Base-by-base conservation (phyloP, 2,329 filamentous ascomycete genomes). In the Botryotinia narcissicola region DNA sequence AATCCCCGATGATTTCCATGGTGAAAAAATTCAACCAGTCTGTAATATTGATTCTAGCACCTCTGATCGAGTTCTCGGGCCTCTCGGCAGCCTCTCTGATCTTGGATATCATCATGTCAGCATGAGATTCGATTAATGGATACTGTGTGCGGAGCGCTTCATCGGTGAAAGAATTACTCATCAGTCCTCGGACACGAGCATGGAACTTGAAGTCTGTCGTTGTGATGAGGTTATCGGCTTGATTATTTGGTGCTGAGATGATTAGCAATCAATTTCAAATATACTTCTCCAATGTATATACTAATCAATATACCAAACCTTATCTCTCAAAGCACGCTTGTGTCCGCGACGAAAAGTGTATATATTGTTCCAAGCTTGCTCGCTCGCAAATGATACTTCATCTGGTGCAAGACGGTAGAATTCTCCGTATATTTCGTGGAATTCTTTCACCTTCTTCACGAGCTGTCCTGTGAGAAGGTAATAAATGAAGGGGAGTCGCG, bases 1-100 rank as follows among this genome's bases (percentile, higher is more conserved):
- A 79, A 72, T 85, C 83, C 37, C 83, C 83, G 54, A 83, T 80
- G 32, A 83, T 77, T 73, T 83, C 82, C 74, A 84, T 82, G 4
- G 81, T 79, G 7, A 79, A 71, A 74, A 79, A 82, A 67, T 81
- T 81, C 72, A 75, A 80, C 81, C 80, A 82, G 62, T 79, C 74
- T 18, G 73, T 77, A 75, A 82, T 78, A 46, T 76, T 73, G n/a
- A 75, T 61, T 14, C n/a, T 3, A n/a, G 73, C 61, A 22, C 57
- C 67, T 29, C 67, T 35, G 1, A 32, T 61, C 16, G 25, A 42
- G 25, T 68, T 64, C 35, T 72, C 74, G 18, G 70, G 40, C 7
- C 59, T 69, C 16, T 42, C 18, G 20, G 66, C 25, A 57, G 51
- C 37, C 44, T 59, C 66, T 59, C 25, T 42, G 1, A 75, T 44